phyloP scores from a whole-genome alignment of 805 yeast species.

The Cyberlindnera japonica region DNA sequence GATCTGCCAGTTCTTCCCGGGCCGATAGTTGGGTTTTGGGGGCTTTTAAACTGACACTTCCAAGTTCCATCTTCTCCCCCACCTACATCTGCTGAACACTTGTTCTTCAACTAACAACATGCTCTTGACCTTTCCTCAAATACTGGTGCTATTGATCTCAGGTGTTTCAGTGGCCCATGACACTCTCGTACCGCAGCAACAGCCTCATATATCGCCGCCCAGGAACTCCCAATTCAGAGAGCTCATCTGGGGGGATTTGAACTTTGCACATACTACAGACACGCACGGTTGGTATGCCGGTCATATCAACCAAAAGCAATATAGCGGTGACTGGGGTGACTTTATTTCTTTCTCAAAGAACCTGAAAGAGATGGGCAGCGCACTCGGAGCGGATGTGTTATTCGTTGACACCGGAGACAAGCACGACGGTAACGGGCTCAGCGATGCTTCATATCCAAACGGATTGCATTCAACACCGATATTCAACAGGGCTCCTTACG shows the following conservation, averaged over 20 bases:
- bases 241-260: constrained; percentile 66
- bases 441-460: constrained; percentile 73
- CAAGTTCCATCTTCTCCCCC: too few species aligned
- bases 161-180: too few species aligned
- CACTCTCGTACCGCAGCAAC: constrained; percentile 16
- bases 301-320: constrained; percentile 72
- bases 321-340: constrained; percentile 91
- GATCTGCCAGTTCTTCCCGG: too few species aligned
- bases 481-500: constrained; percentile 65
- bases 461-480: constrained; percentile 62
- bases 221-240: constrained; percentile 43
- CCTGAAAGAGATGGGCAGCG: constrained; percentile 42
- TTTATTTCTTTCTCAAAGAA: constrained; percentile 63
- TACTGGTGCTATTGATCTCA: too few species aligned
- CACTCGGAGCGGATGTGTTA: constrained; percentile 56
- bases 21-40: too few species aligned
- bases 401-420: constrained; percentile 88
- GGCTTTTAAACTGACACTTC: too few species aligned
- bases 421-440: constrained; percentile 90
- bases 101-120: too few species aligned
- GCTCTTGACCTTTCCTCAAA: too few species aligned
- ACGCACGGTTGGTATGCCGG: constrained; percentile 98
- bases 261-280: constrained; percentile 92
- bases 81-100: too few species aligned
- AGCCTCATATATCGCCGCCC: constrained; percentile 28